Evolutionary conservation across 164 flowering plant genomes (phyloP), one percentile per base, ranked within the genome.

Genomic region (Stephania yunnanensis): DNA sequence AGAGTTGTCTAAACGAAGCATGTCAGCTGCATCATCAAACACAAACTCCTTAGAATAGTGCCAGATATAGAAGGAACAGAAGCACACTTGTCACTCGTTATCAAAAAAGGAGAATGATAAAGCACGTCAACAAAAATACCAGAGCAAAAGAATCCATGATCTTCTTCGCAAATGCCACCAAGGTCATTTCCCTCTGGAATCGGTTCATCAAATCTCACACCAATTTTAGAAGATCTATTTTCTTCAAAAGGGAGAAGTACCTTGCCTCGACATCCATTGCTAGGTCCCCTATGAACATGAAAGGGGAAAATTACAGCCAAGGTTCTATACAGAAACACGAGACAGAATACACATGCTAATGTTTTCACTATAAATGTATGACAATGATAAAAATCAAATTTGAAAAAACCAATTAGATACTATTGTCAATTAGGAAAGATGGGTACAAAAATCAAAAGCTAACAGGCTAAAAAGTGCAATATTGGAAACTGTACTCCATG

Each of bases 111-210:
- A 42, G 31, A 61, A 64, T 69, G 46, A 45, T 50, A 73, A 44
- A 71, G 46, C 50, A 11, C 44, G 67, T 20, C 1, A 74, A 76
- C 68, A 63, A 61, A 80, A 76, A 85, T 70, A 92, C 98, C 95
- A 64, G 88, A 61, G 81, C 98, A 95, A 80, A 91, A 95, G 85
- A 89, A 95, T 52, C 97, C 98, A 86, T 89, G 94, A 77, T 84
- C 89, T 77, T 85, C 87, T 81, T 92, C 95, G 66, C 97, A 92
- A 72, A 76, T 80, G 50, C 97, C 97, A 25, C 95, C 97, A 73
- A 95, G 90, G 83, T 90, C 87, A 81, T 82, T 90, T 71, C 97
- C 98, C 17, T 89, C 95, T 12, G 88, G 85, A 68, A 95, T 83
- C 45, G 92, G 68, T 78, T 72, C 88, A 80, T 92, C 98, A 84